Evolutionary conservation across 257 asterid genomes (phyloP), one percentile per base, ranked within the genome.

Genomic region (Lantana camara): DNA sequence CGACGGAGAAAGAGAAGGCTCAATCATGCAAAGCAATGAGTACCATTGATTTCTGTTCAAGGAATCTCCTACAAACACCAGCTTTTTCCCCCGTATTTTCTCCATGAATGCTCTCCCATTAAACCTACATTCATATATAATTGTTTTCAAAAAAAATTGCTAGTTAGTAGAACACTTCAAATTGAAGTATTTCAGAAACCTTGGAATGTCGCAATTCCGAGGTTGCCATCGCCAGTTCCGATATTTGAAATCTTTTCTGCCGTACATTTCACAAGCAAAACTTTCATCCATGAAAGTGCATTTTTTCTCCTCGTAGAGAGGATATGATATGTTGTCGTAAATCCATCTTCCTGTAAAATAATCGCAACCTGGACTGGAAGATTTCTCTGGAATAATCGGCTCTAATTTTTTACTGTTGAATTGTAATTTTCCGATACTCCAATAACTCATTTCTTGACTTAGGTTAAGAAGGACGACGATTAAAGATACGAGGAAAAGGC

Each of bases 211-310:
- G 52, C 96, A 89, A 0, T 73, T 64, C 63, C 75, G 81, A 52
- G 96, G 93, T 60, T 89, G 89, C 96, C 96, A 88, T 62, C 89
- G 68, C 96, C 91, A 88, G 15, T 79, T 41, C 62, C 74, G 87
- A 68, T 81, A 85, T 15, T 67, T 65, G 32, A 79, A 57, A 62
- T 88, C 96, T 34, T 79, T 75, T 42, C 95, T 72, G 4, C 96
- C 96, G 21, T 76, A 80, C 34, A 59, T 84, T 16, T 75, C 75
- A 47, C 96, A 89, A 2, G 93, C 85, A 34, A 83, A 81, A 0
- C 76, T 81, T 22, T 62, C 77, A 13, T 70, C 72, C 83, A 75
- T 72, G 57, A 86, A 80, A 0, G 78, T 76, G 54, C 95, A 89
- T 5, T 74, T 22, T 15, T 50, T 35, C 76, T 86, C 96, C 70